phyloP scores from a whole-genome alignment of 2,329 filamentous ascomycete species.

The Fusarium sambucinum region DNA sequence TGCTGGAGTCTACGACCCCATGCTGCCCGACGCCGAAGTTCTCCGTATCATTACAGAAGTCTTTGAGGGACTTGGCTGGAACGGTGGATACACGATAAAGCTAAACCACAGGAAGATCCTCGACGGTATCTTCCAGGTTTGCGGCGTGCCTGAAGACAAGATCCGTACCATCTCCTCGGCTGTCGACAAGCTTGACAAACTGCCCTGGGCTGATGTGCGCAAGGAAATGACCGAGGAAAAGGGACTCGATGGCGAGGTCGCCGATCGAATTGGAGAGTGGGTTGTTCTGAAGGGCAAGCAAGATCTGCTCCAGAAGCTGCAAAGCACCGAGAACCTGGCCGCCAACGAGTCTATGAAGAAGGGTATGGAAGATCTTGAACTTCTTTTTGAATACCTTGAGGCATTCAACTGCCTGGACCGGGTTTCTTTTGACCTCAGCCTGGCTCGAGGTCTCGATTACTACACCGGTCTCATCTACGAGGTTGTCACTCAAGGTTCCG shows the following conservation, averaged over 20 bases:
- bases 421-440: conserved; percentile 88
- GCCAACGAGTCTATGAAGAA: conserved; percentile 81
- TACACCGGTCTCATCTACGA: conserved; percentile 94
- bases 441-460: conserved; percentile 93
- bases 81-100: conserved; percentile 84
- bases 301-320: conserved; percentile 78
- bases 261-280: conserved; percentile 88
- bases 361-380: conserved; percentile 82
- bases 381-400: conserved; percentile 85
- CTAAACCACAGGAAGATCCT: conserved; percentile 95
- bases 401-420: conserved; percentile 78
- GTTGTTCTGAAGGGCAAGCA: conserved; percentile 81
- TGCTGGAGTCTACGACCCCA: conserved; percentile 86
- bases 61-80: conserved; percentile 82
- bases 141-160: conserved; percentile 87
- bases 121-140: conserved; percentile 91
- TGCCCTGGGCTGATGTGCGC: conserved; percentile 88
- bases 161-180: conserved; percentile 90
- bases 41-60: conserved; percentile 86
- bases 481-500: conserved; percentile 84
- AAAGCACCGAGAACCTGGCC: conserved; percentile 74
- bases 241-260: conserved; percentile 79
- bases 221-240: conserved; percentile 96
- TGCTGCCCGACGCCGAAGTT: conserved; percentile 93
- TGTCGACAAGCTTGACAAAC: conserved; percentile 96